These are phyloP conservation scores for Casuarina cunninghamiana DNA, from an alignment of 306 rosid genomes.

Conservation along the genomic window DNA sequence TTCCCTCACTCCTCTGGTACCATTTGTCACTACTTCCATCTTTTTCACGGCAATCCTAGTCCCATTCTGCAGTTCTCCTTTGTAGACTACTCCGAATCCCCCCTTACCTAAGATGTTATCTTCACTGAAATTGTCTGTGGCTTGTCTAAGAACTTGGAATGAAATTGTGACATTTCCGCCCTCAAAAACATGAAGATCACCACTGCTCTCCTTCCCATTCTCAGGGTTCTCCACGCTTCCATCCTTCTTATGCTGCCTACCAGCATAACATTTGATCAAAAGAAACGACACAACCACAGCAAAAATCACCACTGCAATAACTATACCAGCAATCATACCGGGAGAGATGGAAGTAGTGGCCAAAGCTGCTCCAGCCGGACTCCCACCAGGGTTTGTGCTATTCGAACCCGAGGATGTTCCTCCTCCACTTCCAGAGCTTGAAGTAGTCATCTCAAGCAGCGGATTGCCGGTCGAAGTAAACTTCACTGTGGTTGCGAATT, in stretches of 20 bases:
- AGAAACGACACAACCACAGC: slow-evolving; percentile 59
- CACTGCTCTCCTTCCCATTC: slow-evolving; percentile 62
- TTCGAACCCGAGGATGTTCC: slow-evolving; percentile 32
- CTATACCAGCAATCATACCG: slow-evolving; percentile 69
- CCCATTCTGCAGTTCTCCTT: slow-evolving; percentile 80
- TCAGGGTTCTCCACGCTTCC: slow-evolving; percentile 61
- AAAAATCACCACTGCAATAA: slow-evolving; percentile 49
- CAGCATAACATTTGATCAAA: slow-evolving; percentile 52
- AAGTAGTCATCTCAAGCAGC: slow-evolving; percentile 45
- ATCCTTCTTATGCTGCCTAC: slow-evolving; percentile 47
- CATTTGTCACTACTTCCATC: slow-evolving; percentile 72
- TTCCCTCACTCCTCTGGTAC: slow-evolving; percentile 76
- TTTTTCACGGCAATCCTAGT: slow-evolving; percentile 88
- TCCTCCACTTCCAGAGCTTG: slow-evolving; percentile 41
- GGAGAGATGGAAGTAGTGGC: slow-evolving; percentile 21
- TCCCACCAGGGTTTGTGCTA: slow-evolving; percentile 19
- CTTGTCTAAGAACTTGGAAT: slow-evolving; percentile 69
- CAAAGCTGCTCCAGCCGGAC: too few species aligned
- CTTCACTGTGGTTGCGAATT: slow-evolving; percentile 46
- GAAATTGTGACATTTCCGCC: slow-evolving; percentile 71
- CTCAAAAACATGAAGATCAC: slow-evolving; percentile 56
- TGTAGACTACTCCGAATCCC: slow-evolving; percentile 89
- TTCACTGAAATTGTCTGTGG: slow-evolving; percentile 68
- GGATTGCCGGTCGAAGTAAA: slow-evolving; percentile 46
- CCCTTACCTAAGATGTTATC: slow-evolving; percentile 81